Conservation (phyloP, 768 basidiomycete species). For the Auriculariales sp. region DNA sequence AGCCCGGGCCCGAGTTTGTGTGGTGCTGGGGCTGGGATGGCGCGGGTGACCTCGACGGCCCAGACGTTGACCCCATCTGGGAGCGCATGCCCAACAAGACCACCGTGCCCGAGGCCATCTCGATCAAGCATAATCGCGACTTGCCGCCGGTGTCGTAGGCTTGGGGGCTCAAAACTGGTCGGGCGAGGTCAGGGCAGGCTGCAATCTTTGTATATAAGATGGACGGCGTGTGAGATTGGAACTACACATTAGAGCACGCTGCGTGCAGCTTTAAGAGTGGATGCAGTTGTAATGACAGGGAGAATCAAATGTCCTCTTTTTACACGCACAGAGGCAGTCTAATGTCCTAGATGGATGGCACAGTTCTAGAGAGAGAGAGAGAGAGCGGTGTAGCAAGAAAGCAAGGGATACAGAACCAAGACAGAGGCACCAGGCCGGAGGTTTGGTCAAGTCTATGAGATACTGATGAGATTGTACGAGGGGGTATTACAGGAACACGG, state of each 20-base stretch:
- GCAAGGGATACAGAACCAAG: neutral
- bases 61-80: slow-evolving; percentile 97
- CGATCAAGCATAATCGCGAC: slow-evolving; percentile 52
- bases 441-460: neutral
- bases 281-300: too few species aligned
- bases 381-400: neutral
- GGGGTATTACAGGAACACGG: slow-evolving; percentile 18
- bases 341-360: too few species aligned
- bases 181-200: too few species aligned
- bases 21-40: slow-evolving; percentile 99
- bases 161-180: too few species aligned
- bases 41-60: slow-evolving; percentile 92
- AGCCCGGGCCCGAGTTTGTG: slow-evolving; percentile 71
- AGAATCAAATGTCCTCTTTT: too few species aligned
- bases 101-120: slow-evolving; percentile 40
- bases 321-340: too few species aligned
- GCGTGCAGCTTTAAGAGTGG: too few species aligned
- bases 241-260: too few species aligned
- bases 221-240: too few species aligned
- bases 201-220: too few species aligned
- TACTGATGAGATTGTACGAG: neutral
- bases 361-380: too few species aligned
- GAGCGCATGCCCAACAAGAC: slow-evolving; percentile 64
- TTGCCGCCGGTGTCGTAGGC: slow-evolving; percentile 5
- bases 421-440: neutral